These are phyloP conservation scores for Obelidium mucronatum DNA, from an alignment of 192 early-diverging fungal genomes.

Conservation along the genomic window DNA sequence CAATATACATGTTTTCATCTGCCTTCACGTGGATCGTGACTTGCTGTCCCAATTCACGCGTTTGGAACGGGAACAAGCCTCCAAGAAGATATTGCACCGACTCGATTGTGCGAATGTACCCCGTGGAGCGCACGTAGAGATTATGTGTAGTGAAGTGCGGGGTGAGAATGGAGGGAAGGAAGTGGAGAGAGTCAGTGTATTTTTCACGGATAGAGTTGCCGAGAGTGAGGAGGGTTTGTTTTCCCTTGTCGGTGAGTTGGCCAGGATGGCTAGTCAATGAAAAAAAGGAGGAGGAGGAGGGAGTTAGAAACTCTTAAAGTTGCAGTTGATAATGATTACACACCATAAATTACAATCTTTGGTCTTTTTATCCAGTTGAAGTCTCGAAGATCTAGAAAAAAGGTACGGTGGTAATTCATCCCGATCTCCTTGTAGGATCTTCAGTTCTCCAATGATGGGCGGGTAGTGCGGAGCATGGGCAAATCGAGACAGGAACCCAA, in stretches of 20 bases:
- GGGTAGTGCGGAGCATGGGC: conserved; percentile 3
- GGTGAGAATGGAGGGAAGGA: conserved; percentile 9
- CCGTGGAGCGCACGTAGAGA: conserved; percentile 65
- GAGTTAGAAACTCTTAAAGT: background rate
- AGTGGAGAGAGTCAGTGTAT: background rate
- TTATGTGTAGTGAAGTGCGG: conserved; percentile 10
- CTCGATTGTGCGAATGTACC: conserved; percentile 70
- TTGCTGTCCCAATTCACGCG: conserved; percentile 19
- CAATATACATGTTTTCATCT: conserved; percentile 34
- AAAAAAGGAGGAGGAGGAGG: background rate
- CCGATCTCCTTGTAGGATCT: conserved; percentile 7
- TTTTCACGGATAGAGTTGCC: conserved; percentile 13
- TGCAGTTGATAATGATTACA: background rate
- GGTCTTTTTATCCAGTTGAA: background rate
- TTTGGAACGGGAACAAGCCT: conserved; percentile 63
- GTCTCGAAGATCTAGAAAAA: background rate
- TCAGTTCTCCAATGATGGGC: conserved; percentile 4
- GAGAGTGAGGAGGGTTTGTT: conserved; percentile 3
- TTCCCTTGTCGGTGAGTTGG: conserved; percentile 25
- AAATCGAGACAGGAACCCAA: background rate
- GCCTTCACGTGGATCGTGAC: conserved; percentile 16
- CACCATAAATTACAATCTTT: background rate
- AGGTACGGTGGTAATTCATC: background rate
- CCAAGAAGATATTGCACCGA: conserved; percentile 69
- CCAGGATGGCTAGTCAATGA: conserved; percentile 19